These are phyloP conservation scores for Psilocybe subaeruginosa DNA, from an alignment of 768 basidiomycete genomes.

Conservation along the genomic window DNA sequence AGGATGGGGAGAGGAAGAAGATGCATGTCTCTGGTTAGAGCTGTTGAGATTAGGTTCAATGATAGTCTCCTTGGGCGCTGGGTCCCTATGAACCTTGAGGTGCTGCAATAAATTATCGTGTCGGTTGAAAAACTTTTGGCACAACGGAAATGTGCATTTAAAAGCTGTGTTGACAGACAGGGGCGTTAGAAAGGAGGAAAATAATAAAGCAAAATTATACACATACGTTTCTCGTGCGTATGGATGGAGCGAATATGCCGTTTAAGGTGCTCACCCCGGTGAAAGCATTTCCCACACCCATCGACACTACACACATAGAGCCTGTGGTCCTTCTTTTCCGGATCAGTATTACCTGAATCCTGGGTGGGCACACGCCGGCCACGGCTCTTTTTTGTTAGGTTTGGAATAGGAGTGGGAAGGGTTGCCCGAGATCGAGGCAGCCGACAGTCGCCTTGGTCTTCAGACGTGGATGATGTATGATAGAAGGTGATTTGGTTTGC, in stretches of 20 bases:
- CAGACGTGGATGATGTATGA: conserved; percentile 23
- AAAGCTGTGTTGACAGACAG: conserved; percentile 56
- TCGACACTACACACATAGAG: conserved; percentile 67
- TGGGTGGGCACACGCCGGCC: conserved; percentile 75
- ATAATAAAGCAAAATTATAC: not conserved
- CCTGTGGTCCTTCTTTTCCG: conserved; percentile 32
- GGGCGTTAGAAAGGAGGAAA: conserved; percentile 8
- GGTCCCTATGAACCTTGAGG: conserved; percentile 65
- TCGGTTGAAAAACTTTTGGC: conserved; percentile 76
- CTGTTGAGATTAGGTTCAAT: not conserved
- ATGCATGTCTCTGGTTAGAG: conserved; percentile 7
- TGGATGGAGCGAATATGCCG: conserved; percentile 76
- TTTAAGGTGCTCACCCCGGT: conserved; percentile 76
- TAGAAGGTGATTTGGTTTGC: conserved; percentile 16
- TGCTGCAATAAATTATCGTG: conserved; percentile 85
- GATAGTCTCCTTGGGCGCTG: conserved; percentile 8
- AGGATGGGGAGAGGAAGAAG: conserved; percentile 17
- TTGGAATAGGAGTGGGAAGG: conserved; percentile 73
- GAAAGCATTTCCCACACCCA: conserved; percentile 74
- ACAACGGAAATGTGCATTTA: conserved; percentile 66
- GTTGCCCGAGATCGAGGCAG: conserved; percentile 55
- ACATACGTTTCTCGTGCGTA: conserved; percentile 78
- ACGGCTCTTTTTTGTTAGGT: conserved; percentile 80
- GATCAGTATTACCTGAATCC: conserved; percentile 21
- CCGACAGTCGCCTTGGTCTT: conserved; percentile 35